These are phyloP conservation scores for Beta macrorhiza DNA, from an alignment of 179 eudicot genomes.

Conservation along the genomic window DNA sequence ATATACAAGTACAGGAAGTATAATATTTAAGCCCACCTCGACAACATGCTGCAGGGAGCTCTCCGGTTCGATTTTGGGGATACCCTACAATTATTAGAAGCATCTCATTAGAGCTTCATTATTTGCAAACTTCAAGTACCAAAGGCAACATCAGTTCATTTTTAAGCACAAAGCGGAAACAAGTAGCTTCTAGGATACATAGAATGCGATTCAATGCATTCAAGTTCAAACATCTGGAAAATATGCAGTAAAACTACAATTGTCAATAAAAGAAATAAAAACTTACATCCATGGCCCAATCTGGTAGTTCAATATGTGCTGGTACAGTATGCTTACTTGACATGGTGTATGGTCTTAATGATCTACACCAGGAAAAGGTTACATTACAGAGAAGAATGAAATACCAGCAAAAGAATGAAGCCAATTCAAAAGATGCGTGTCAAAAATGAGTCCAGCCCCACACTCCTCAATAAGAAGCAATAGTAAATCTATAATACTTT, in stretches of 20 bases:
- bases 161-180: neutral
- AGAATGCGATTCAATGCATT: neutral
- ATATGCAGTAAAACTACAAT: neutral
- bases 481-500: too few relatives aligned
- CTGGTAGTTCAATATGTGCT: slow-evolving; percentile 68
- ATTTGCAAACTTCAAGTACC: neutral
- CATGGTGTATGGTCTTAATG: slow-evolving; percentile 77
- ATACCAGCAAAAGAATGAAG: slow-evolving; percentile 18
- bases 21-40: slow-evolving; percentile 53
- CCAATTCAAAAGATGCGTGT: neutral
- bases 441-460: neutral
- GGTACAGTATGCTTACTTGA: slow-evolving; percentile 70
- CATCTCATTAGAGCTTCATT: slow-evolving; percentile 12
- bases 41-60: slow-evolving; percentile 83
- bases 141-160: neutral
- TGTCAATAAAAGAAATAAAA: slow-evolving; percentile 10
- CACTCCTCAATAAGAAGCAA: too few relatives aligned
- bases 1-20: neutral
- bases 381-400: slow-evolving; percentile 14
- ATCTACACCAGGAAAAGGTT: slow-evolving; percentile 42
- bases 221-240: neutral
- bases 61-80: slow-evolving; percentile 81
- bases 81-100: slow-evolving; percentile 55
- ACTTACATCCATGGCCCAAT: slow-evolving; percentile 94
- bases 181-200: neutral